Evolutionary conservation across 164 flowering plant genomes (phyloP), one percentile per base, ranked within the genome.

Genomic region (Liquidambar formosana): DNA sequence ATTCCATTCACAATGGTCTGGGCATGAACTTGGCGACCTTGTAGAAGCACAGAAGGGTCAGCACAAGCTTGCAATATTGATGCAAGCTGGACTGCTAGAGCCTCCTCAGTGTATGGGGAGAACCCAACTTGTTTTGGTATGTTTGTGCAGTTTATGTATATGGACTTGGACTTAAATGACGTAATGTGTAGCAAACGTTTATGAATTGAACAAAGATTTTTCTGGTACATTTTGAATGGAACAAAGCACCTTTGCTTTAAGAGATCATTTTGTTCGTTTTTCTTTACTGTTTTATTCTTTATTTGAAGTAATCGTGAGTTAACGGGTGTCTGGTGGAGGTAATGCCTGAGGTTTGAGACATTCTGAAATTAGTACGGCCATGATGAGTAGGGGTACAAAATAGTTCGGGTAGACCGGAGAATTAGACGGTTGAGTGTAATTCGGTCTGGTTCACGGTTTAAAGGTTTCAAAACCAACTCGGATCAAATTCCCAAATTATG

Each of bases 21-120:
- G 49, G 96, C 82, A 71, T 92, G 96, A 21, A 83, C 73, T 76
- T 89, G 91, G 26, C 67, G 78, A 0, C 80, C 89, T 72, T 78
- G 78, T 26, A 26, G 71, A 63, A 88, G 82, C 41, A 57, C 44
- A 52, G 76, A 70, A 18, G 76, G 57, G 45, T 72, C 70, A 0
- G 71, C 66, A 71, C 71, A 78, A 67, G 80, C 28, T 46, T 78
- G 78, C 53, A 85, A 70, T 45, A 85, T 61, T 8, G 80, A 75
- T 21, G 78, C 72, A 12, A 82, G 59, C 26, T 65, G 74, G 62
- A 23, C 41, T 1, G 75, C 76, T 8, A 75, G 60, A 57, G 61
- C 49, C 3, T 61, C 66, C 15, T 60, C 75, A 4, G 73, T 44
- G 49, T 65, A 38, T 28, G 62, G 64, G 57, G 65, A 47, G 51